Percentiles rank a stretch among this genome's conserved stretches.
These are phyloP conservation scores for Morella rubra DNA, from an alignment of 306 rosid genomes.

Conservation along the genomic window DNA sequence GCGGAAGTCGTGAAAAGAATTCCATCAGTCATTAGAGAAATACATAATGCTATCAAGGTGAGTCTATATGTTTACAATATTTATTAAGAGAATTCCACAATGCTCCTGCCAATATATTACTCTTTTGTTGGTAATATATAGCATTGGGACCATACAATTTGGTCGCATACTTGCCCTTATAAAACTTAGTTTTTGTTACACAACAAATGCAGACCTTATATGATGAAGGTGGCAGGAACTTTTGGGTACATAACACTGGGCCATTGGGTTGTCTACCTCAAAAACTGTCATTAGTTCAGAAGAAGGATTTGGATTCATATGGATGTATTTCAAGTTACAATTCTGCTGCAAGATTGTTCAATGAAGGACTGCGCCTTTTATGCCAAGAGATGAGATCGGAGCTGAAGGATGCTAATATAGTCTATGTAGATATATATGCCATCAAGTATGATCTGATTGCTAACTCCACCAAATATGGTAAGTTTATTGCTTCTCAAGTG, in stretches of 20 bases:
- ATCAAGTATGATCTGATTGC: constrained; percentile 73
- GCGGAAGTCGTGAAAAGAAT: constrained; percentile 55
- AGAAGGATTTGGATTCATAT: constrained; percentile 50
- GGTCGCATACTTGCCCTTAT: not conserved
- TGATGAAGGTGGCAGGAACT: constrained; percentile 80
- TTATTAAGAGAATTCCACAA: constrained; percentile 2
- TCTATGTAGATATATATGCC: constrained; percentile 74
- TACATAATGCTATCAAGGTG: constrained; percentile 68
- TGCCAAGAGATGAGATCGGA: constrained; percentile 49
- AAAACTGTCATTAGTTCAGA: constrained; percentile 46
- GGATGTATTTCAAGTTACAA: constrained; percentile 80
- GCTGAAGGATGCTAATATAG: constrained; percentile 59
- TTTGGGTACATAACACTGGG: constrained; percentile 95
- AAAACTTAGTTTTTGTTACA: not conserved
- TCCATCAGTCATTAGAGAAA: constrained; percentile 57
- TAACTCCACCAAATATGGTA: constrained; percentile 70
- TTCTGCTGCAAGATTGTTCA: constrained; percentile 68
- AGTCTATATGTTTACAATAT: not conserved
- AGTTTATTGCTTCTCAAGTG: constrained; percentile 19
- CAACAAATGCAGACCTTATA: constrained; percentile 52
- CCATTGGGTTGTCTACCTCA: constrained; percentile 96
- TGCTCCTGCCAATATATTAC: not conserved
- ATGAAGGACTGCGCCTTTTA: constrained; percentile 51
- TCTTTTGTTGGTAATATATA: not conserved
- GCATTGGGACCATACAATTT: not conserved